phyloP scores from a whole-genome alignment of 2,329 filamentous ascomycete species.

The Colletotrichum eremochloae region DNA sequence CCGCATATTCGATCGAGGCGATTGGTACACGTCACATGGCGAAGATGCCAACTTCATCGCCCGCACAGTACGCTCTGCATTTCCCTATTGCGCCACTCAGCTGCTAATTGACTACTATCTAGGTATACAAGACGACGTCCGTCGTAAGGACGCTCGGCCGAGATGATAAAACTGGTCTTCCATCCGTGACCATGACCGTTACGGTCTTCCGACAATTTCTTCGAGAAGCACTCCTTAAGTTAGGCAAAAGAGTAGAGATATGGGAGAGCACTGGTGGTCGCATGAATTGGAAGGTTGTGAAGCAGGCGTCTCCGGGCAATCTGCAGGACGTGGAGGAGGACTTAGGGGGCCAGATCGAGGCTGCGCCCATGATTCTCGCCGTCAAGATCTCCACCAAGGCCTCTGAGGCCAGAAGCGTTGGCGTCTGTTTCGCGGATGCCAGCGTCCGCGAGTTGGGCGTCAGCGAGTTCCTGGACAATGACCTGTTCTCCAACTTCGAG shows the following conservation, averaged over 20 bases:
- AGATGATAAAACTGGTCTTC: slow-evolving; percentile 84
- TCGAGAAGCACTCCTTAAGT: slow-evolving; percentile 90
- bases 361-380: slow-evolving; percentile 92
- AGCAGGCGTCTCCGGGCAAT: slow-evolving; percentile 95
- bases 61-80: slow-evolving; percentile 68
- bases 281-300: slow-evolving; percentile 92
- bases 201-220: slow-evolving; percentile 97
- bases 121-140: slow-evolving; percentile 98
- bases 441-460: slow-evolving; percentile 95
- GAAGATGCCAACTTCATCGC: slow-evolving; percentile 88
- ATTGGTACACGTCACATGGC: slow-evolving; percentile 96
- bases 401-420: slow-evolving; percentile 85
- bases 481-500: slow-evolving; percentile 98
- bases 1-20: slow-evolving; percentile 91
- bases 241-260: slow-evolving; percentile 92
- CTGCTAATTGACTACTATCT: slow-evolving; percentile 7
- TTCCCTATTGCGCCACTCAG: background rate
- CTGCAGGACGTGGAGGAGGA: slow-evolving; percentile 98
- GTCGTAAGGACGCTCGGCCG: slow-evolving; percentile 91
- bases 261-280: slow-evolving; percentile 82
- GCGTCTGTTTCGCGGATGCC: slow-evolving; percentile 97
- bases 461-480: slow-evolving; percentile 98
- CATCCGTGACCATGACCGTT: slow-evolving; percentile 94
- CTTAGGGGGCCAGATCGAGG: slow-evolving; percentile 85
- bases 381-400: slow-evolving; percentile 94